Conservation (phyloP, 78 protist genomes). For the Creolimax fragrantissima region DNA sequence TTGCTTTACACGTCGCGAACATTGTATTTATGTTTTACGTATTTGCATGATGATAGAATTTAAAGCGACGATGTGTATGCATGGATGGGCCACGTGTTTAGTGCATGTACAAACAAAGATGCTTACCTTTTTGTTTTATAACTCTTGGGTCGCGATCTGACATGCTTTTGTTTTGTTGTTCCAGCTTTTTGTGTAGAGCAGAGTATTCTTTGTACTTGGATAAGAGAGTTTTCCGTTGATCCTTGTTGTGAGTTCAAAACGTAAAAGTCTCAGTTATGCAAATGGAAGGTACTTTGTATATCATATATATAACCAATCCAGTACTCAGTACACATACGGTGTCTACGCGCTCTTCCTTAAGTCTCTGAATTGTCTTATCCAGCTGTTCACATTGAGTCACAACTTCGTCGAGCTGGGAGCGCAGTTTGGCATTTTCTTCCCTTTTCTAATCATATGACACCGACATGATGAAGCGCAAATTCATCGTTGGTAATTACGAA, state of each 20-base stretch:
- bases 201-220: not conserved
- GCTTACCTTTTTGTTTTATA: not conserved
- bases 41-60: not conserved
- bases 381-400: no score
- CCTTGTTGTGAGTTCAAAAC: not conserved
- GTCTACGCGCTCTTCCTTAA: not conserved
- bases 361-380: not conserved
- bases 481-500: not conserved
- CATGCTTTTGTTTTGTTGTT: not conserved
- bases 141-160: not conserved
- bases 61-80: no score
- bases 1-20: not conserved
- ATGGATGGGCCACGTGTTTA: no score
- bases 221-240: not conserved
- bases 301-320: not conserved
- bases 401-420: not conserved
- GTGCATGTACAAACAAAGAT: not conserved
- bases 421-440: not conserved
- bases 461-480: not conserved
- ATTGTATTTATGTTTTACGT: not conserved
- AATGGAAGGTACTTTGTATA: not conserved
- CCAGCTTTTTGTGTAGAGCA: not conserved
- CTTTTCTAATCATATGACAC: not conserved
- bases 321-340: not conserved
- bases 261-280: not conserved